phyloP scores from a whole-genome alignment of 495 filamentous ascomycete genomes.

The Glonium stellatum region DNA sequence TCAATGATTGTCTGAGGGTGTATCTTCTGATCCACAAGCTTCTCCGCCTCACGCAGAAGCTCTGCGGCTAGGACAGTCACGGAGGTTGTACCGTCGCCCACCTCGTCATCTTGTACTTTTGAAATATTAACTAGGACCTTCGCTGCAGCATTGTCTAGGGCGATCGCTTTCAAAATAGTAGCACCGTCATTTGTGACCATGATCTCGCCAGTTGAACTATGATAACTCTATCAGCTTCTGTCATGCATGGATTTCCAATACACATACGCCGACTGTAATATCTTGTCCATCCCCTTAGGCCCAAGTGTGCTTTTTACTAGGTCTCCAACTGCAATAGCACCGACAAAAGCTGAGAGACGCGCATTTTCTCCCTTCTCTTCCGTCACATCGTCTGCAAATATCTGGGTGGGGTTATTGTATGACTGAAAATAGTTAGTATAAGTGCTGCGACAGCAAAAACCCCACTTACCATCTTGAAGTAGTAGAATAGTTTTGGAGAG shows the following conservation, averaged over 20 bases:
- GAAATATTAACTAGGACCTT: slow-evolving; percentile 98
- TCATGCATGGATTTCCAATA: not conserved
- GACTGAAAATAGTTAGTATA: slow-evolving; percentile 32
- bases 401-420: slow-evolving; percentile 84
- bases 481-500: not conserved
- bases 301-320: slow-evolving; percentile 94
- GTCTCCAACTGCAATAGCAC: slow-evolving; percentile 95
- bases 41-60: slow-evolving; percentile 91
- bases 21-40: slow-evolving; percentile 93
- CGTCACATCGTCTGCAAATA: slow-evolving; percentile 93
- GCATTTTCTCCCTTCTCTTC: slow-evolving; percentile 99
- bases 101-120: slow-evolving; percentile 98
- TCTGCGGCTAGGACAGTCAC: slow-evolving; percentile 93
- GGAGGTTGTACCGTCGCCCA: slow-evolving; percentile 89
- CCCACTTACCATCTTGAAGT: slow-evolving; percentile 16
- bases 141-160: slow-evolving; percentile 96
- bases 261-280: slow-evolving; percentile 87
- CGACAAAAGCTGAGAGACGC: slow-evolving; percentile 91
- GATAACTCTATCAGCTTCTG: slow-evolving; percentile 11
- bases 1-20: slow-evolving; percentile 99
- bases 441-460: not conserved
- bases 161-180: slow-evolving; percentile 96
- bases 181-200: slow-evolving; percentile 98
- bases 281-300: slow-evolving; percentile 99
- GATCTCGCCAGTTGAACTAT: slow-evolving; percentile 87